Evolutionary conservation across 192 early-diverging fungal genomes (phyloP).

Genomic region (Coemansia sp.): DNA sequence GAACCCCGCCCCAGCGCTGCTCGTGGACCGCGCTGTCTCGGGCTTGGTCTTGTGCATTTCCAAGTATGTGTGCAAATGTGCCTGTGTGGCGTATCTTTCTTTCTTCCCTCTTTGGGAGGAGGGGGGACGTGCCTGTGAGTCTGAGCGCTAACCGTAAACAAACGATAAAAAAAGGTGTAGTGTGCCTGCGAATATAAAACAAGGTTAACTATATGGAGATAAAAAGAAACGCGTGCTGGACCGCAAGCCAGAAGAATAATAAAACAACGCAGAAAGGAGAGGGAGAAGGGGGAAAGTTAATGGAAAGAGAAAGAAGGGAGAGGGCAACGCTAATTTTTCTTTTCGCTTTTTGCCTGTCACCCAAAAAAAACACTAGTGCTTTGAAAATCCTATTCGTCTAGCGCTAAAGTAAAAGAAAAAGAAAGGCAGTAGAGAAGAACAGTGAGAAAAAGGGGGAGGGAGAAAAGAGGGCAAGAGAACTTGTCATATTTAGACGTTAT

Average conservation of each 20-base stretch:
- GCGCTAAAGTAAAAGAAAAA: neutral
- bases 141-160: neutral
- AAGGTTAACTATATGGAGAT: neutral
- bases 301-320: neutral
- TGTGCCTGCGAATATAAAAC: constrained; percentile 3
- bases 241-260: neutral
- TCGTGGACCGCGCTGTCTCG: constrained; percentile 46
- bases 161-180: neutral
- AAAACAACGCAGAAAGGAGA: neutral
- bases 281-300: neutral
- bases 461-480: neutral
- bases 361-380: constrained; percentile 1
- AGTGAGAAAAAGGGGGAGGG: neutral
- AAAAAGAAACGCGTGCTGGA: neutral
- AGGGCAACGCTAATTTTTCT: neutral
- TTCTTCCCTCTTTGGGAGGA: neutral
- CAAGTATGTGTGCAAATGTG: neutral
- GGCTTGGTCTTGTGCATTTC: constrained; percentile 43
- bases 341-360: neutral
- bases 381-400: neutral
- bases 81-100: neutral
- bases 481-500: constrained; percentile 4
- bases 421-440: constrained; percentile 3
- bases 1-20: constrained; percentile 27
- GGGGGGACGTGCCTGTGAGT: neutral